Evolutionary conservation across 2,329 filamentous ascomycete genomes (phyloP).

Genomic region (Fusarium metavorans): DNA sequence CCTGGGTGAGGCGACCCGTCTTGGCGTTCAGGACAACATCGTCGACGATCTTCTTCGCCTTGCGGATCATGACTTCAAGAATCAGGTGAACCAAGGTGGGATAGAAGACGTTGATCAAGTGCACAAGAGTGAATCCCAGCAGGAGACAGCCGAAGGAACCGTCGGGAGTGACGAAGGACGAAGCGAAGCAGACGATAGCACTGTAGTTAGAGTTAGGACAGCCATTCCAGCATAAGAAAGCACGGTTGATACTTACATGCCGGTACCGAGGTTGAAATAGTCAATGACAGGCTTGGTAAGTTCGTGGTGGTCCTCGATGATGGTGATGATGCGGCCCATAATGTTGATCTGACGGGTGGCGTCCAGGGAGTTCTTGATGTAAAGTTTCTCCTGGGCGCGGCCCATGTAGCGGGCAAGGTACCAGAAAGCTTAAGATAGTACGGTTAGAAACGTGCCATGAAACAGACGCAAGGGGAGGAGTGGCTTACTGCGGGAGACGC

Average conservation of each 20-base stretch:
- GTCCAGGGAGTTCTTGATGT: not conserved
- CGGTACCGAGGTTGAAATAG: not conserved
- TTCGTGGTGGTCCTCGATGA: not conserved
- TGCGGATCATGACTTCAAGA: not conserved
- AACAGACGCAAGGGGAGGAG: not conserved
- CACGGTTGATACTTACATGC: not conserved
- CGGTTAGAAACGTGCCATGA: not conserved
- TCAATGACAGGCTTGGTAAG: not conserved
- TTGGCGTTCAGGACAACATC: not conserved
- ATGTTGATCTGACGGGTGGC: not conserved
- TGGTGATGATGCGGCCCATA: not conserved
- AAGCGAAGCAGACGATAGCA: not conserved
- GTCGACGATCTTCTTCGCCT: not conserved
- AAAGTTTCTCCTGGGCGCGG: not conserved
- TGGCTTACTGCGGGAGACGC: not conserved
- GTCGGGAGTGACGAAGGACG: not conserved
- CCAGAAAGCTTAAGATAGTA: not conserved
- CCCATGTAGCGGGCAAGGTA: not conserved
- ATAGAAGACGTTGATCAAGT: not conserved
- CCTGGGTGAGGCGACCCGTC: not conserved
- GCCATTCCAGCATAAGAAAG: not conserved
- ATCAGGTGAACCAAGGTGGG: not conserved
- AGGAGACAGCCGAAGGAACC: not conserved
- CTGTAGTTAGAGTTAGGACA: not conserved
- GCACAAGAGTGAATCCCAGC: not conserved